Evolutionary conservation across 768 basidiomycete species (phyloP).

Genomic region (Wakefieldia striispora): DNA sequence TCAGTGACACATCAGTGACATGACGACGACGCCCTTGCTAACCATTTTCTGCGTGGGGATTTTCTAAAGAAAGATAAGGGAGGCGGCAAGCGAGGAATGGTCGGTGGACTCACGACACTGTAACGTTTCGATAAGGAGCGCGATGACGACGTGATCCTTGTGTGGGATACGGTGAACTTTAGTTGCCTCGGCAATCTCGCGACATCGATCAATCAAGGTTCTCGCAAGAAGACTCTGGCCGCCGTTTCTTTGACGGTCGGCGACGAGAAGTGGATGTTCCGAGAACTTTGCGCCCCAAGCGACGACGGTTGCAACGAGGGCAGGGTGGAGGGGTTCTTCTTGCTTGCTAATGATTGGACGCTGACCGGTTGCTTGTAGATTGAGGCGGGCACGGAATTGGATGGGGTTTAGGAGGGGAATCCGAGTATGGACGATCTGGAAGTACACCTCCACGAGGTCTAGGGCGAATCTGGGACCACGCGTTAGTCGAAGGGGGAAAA

Average conservation of each 20-base stretch:
- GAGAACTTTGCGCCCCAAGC: conserved; percentile 95
- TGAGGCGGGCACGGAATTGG: conserved; percentile 73
- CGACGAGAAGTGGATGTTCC: conserved; percentile 80
- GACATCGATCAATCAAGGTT: conserved; percentile 73
- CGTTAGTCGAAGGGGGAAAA: conserved; percentile 7
- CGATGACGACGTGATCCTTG: conserved; percentile 79
- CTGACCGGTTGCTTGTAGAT: conserved; percentile 34
- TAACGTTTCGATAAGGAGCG: conserved; percentile 76
- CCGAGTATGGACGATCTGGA: conserved; percentile 88
- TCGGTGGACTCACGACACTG: conserved; percentile 75
- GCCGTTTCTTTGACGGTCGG: conserved; percentile 68
- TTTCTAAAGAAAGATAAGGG: conserved; percentile 46
- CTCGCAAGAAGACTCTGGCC: conserved; percentile 78
- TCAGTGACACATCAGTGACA: conserved; percentile 17
- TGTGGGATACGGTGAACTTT: conserved; percentile 82
- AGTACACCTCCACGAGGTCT: conserved; percentile 93
- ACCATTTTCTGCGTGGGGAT: conserved; percentile 72
- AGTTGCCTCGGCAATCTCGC: conserved; percentile 82
- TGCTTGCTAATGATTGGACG: conserved; percentile 25
- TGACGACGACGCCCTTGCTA: conserved; percentile 20
- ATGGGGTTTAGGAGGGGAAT: conserved; percentile 83
- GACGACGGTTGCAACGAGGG: conserved; percentile 80
- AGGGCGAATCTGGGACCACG: conserved; percentile 69
- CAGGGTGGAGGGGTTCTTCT: conserved; percentile 58
- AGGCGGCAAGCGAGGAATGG: neutral